A percentile compares a stretch with the other conserved stretches of the same genome.
Evolutionary conservation across 208 protist species (phyloP).

Genomic region (Acanthamoeba culbertsoni): DNA sequence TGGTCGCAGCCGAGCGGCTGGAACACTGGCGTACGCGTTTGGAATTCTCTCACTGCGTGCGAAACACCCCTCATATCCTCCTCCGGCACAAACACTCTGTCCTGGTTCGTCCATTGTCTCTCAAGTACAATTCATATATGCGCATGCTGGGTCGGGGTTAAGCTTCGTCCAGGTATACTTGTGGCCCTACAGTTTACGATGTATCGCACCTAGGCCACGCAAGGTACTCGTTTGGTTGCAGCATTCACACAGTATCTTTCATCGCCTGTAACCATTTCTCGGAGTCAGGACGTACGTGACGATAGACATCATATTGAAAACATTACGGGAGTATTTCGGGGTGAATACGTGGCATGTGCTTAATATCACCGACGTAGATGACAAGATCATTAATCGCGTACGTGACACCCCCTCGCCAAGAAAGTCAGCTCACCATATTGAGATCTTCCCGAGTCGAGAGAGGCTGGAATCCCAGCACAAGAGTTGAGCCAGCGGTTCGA

Average conservation of each 20-base stretch:
- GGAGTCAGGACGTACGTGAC: conserved; percentile 90
- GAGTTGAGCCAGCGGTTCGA: conserved; percentile 76
- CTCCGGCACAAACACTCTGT: background rate
- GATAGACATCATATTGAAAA: conserved; percentile 96
- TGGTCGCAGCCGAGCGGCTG: background rate
- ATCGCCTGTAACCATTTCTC: background rate
- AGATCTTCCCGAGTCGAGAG: background rate
- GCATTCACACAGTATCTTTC: background rate
- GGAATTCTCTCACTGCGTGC: background rate
- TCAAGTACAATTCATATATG: background rate
- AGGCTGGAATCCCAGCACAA: background rate
- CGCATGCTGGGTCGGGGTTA: too few relatives aligned
- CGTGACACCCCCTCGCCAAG: background rate
- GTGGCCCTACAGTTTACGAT: conserved; percentile 96
- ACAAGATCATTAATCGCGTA: conserved; percentile 97
- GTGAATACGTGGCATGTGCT: conserved; percentile 92
- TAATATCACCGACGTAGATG: conserved; percentile 99
- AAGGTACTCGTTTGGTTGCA: background rate
- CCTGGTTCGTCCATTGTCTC: background rate
- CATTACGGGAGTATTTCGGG: conserved; percentile 96
- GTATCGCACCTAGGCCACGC: conserved; percentile 97
- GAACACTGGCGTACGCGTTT: background rate
- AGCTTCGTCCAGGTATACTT: conserved; percentile 92
- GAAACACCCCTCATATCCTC: background rate
- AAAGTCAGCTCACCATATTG: background rate